Base-by-base conservation (phyloP, 1,139 yeast genomes). In the Nadsonia starkeyi-henricii region DNA sequence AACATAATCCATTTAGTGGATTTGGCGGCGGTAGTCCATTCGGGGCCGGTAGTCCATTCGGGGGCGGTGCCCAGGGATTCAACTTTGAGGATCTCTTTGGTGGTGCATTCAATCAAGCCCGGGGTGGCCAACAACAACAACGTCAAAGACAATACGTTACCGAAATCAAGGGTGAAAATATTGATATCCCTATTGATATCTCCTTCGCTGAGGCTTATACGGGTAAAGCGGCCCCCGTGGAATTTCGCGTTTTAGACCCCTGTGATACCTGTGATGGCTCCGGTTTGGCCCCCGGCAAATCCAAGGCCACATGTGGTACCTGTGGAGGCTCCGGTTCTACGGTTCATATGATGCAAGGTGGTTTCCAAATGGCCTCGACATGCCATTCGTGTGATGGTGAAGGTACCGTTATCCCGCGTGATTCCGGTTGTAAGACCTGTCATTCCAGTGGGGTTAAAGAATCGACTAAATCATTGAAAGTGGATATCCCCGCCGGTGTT, bases 271-370 rank as follows among this genome's bases (percentile, higher is more conserved):
- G 99, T 70, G 66, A 74, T 41, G 96, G 97, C 7, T 70, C 82
- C 23, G 99, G 99, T 2, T 67, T 91, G 66, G 85, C 89, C 63
- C 61, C 72, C 5, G 93, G 93, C 20, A 81, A 79, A 53, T 74
- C 78, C 63, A 84, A 85, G 63, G 70, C 79, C 19, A 85, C 95
- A 0, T 91, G 98, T 72, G 71, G 78, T 1, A 70, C 85, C 2
- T 91, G 99, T 71, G 89, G 88, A 51, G 99, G 99, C 51, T 77
- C 95, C 0, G 99, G 99, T 8, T 83, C 89, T 45, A 78, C 84
- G 21, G 84, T 89, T 20, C 96, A 89, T 60, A 71, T 78, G 50
- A 75, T 88, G 63, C 81, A 80, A 57, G 96, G 95, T 9, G 97
- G 97, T 0, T 93, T 91, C 77, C 96, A 89, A 59, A 88, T 93